Conservation (phyloP, 2,329 filamentous ascomycete species). For the Alternaria angustiovoidea region DNA sequence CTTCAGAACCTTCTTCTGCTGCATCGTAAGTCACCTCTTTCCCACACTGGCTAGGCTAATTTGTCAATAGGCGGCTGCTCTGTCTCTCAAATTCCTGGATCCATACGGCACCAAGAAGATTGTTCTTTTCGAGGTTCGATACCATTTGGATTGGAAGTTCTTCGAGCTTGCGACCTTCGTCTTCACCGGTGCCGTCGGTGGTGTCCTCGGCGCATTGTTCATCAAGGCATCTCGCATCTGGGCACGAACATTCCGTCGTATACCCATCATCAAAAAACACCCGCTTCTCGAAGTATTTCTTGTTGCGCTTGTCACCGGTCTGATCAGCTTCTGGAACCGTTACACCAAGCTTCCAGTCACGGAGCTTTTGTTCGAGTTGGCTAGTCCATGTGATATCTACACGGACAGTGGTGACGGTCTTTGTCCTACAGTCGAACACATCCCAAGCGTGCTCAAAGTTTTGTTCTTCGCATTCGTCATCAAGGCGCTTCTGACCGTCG, state of each 20-base stretch:
- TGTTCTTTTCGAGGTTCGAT: conserved; percentile 93
- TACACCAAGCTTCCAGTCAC: conserved; percentile 90
- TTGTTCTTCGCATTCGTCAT: conserved; percentile 83
- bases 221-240: conserved; percentile 94
- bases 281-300: conserved; percentile 88
- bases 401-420: conserved; percentile 74
- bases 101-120: conserved; percentile 97
- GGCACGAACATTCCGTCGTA: conserved; percentile 87
- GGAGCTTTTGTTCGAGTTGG: conserved; percentile 87
- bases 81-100: conserved; percentile 93
- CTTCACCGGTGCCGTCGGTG: conserved; percentile 84
- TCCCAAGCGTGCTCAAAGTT: conserved; percentile 76
- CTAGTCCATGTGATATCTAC: conserved; percentile 82
- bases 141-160: conserved; percentile 88
- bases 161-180: conserved; percentile 90
- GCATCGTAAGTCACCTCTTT: conserved; percentile 68
- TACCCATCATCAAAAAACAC: conserved; percentile 79
- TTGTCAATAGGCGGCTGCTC: conserved; percentile 66
- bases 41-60: conserved; percentile 21
- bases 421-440: conserved; percentile 78
- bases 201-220: conserved; percentile 85
- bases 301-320: conserved; percentile 83
- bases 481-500: conserved; percentile 85
- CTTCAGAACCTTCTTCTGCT: conserved; percentile 98
- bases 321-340: conserved; percentile 92